These are phyloP conservation scores for Penicillium silybi DNA, from an alignment of 495 filamentous ascomycete genomes.

Conservation along the genomic window DNA sequence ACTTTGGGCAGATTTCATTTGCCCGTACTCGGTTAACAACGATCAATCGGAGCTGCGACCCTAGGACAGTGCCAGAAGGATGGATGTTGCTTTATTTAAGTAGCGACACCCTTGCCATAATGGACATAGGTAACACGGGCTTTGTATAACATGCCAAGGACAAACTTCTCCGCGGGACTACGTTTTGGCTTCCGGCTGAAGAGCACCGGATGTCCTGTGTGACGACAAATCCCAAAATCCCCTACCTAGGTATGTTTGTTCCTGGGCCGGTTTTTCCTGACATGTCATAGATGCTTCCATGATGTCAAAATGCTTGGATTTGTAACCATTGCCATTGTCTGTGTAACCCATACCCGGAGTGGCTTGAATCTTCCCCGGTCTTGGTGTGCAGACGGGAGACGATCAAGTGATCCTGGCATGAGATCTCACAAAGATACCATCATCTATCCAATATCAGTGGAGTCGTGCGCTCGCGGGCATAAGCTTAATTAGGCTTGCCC, in stretches of 20 bases:
- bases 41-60: not conserved
- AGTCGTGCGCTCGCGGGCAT: not conserved
- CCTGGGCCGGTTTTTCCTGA: not conserved
- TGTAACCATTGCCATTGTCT: conserved; percentile 12
- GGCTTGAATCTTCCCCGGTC: not conserved
- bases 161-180: not conserved
- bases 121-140: not conserved
- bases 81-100: not conserved
- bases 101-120: not conserved
- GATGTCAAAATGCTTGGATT: not conserved
- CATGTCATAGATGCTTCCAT: not conserved
- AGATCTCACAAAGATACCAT: not conserved
- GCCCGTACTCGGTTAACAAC: not conserved
- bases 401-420: not conserved
- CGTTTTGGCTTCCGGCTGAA: not conserved
- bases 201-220: not conserved
- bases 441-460: not conserved
- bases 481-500: conserved; percentile 12
- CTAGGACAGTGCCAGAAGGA: not conserved
- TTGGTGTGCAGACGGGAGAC: not conserved
- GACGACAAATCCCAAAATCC: not conserved
- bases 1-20: not conserved
- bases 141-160: not conserved
- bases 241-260: not conserved
- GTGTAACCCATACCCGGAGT: conserved; percentile 10